Conservation (phyloP, 2,329 filamentous ascomycete species). For the Fusarium sp. region DNA sequence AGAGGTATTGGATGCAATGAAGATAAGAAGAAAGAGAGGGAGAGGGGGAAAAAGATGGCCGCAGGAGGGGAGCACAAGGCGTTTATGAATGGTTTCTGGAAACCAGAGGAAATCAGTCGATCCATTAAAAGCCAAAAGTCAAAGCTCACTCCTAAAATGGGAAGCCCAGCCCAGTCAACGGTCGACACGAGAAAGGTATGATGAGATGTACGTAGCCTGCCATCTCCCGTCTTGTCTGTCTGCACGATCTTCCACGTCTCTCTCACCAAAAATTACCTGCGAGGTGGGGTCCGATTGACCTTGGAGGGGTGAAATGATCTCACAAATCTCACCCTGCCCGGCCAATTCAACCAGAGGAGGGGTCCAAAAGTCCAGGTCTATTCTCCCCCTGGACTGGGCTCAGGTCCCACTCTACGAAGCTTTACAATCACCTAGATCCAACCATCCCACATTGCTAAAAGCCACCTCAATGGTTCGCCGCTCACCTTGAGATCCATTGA, state of each 20-base stretch:
- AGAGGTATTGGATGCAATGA: constrained; percentile 3
- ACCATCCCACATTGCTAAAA: constrained; percentile 22
- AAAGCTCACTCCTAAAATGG: neutral
- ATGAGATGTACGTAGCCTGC: constrained; percentile 26
- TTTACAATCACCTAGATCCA: constrained; percentile 32
- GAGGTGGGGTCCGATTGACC: constrained; percentile 38
- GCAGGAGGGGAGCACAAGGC: constrained; percentile 26
- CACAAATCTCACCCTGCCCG: constrained; percentile 24
- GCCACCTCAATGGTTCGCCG: constrained; percentile 18
- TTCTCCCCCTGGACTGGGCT: constrained; percentile 2
- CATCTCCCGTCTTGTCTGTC: constrained; percentile 12
- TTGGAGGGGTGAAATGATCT: constrained; percentile 34
- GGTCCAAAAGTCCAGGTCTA: constrained; percentile 2
- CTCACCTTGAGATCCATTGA: constrained; percentile 24
- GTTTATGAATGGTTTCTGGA: constrained; percentile 38
- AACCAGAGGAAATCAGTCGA: constrained; percentile 27
- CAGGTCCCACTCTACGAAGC: constrained; percentile 2
- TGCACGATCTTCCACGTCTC: constrained; percentile 21
- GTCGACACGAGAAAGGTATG: constrained; percentile 34
- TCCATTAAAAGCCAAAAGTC: constrained; percentile 19
- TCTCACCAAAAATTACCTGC: constrained; percentile 27
- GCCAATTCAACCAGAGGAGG: constrained; percentile 17
- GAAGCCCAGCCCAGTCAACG: constrained; percentile 24
- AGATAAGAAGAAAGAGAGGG: constrained; percentile 21
- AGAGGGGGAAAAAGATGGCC: neutral